A percentile compares a stretch with the other conserved stretches of the same genome.
Evolutionary conservation across 2,329 filamentous ascomycete genomes (phyloP).

Genomic region (Sclerotinia glacialis): DNA sequence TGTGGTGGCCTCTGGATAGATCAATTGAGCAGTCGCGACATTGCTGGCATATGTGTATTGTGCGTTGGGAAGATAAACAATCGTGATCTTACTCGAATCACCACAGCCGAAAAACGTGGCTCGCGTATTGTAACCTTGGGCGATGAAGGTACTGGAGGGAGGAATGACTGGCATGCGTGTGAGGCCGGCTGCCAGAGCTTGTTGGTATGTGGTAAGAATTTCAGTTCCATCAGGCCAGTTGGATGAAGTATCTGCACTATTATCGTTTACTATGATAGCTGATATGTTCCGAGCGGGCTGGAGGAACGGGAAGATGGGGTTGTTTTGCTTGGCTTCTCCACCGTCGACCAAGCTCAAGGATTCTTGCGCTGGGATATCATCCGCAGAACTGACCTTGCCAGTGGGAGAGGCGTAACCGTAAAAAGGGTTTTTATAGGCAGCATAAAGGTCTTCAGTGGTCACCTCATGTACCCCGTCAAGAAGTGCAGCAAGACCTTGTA

Average conservation of each 20-base stretch:
- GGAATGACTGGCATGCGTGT: conserved; percentile 48
- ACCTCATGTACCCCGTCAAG: conserved; percentile 37
- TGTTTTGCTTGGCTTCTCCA: conserved; percentile 46
- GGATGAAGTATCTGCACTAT: conserved; percentile 44
- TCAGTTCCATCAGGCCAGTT: conserved; percentile 45
- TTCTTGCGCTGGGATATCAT: conserved; percentile 40
- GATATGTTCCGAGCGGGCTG: conserved; percentile 43
- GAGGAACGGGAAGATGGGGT: conserved; percentile 49
- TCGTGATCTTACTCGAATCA: conserved; percentile 32
- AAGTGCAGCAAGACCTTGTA: conserved; percentile 36
- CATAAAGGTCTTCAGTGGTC: conserved; percentile 38
- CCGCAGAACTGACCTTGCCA: conserved; percentile 25
- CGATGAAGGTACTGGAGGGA: conserved; percentile 38
- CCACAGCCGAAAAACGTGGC: conserved; percentile 47
- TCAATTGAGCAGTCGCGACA: conserved; percentile 37
- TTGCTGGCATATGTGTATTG: conserved; percentile 42
- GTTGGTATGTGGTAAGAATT: conserved; percentile 38
- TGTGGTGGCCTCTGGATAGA: conserved; percentile 41
- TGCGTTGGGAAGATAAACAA: conserved; percentile 44
- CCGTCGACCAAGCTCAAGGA: conserved; percentile 46
- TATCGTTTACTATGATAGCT: conserved; percentile 47
- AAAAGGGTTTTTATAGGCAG: conserved; percentile 61
- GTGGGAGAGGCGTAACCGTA: conserved; percentile 45
- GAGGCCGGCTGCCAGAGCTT: conserved; percentile 27
- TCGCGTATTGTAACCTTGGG: conserved; percentile 32